Conservation (phyloP, 2,329 filamentous ascomycete species). For the Byssothecium circinans region DNA sequence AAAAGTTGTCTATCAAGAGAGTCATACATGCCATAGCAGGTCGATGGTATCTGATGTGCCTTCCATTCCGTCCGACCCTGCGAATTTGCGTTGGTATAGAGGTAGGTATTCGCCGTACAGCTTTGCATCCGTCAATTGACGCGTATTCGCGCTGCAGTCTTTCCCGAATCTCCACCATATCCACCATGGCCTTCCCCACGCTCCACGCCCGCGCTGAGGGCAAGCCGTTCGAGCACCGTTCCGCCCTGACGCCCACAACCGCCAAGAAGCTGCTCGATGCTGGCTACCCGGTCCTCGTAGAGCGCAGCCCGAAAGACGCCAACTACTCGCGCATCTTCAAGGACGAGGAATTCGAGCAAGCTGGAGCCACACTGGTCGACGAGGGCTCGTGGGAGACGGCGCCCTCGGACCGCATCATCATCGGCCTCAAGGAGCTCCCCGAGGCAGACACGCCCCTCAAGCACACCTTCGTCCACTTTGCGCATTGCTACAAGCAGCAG, state of each 20-base stretch:
- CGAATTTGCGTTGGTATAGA: too few relatives aligned
- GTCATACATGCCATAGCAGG: too few relatives aligned
- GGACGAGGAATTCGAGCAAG: conserved; percentile 44
- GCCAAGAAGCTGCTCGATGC: conserved; percentile 45
- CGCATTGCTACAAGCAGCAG: conserved; percentile 49
- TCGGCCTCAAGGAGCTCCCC: conserved; percentile 47
- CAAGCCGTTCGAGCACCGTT: conserved; percentile 47
- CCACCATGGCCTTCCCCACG: conserved; percentile 39
- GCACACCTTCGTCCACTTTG: conserved; percentile 47
- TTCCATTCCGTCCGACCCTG: conserved; percentile 22
- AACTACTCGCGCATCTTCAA: conserved; percentile 46
- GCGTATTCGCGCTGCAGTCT: not conserved
- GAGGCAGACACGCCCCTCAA: conserved; percentile 43
- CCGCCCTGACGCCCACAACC: conserved; percentile 44
- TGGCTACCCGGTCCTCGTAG: conserved; percentile 45
- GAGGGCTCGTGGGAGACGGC: conserved; percentile 43
- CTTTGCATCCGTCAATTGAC: conserved; percentile 16
- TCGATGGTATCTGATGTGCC: not conserved
- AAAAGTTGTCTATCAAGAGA: too few relatives aligned
- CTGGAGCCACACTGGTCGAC: conserved; percentile 42
- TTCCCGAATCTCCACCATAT: too few relatives aligned
- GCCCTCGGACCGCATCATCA: conserved; percentile 44
- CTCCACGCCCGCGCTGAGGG: conserved; percentile 47
- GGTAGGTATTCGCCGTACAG: too few relatives aligned
- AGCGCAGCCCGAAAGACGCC: conserved; percentile 43